Evolutionary conservation across 2,329 filamentous ascomycete species (phyloP).

Genomic region (Fusarium cicatricum): DNA sequence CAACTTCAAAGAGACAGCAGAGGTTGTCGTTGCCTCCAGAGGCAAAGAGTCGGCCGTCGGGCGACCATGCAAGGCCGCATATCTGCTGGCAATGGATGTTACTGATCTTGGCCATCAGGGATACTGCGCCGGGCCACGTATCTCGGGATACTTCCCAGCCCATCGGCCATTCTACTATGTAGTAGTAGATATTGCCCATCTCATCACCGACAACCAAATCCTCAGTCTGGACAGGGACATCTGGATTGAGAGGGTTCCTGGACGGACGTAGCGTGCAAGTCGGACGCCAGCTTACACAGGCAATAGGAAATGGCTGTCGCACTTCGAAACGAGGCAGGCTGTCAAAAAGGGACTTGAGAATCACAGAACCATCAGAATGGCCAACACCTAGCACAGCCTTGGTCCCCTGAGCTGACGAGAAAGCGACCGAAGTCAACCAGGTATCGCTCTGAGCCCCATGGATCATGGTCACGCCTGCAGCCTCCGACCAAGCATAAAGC

Average conservation of each 20-base stretch:
- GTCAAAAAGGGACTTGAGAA: constrained; percentile 80
- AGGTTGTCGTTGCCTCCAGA: constrained; percentile 93
- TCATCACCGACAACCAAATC: constrained; percentile 90
- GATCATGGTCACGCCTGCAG: constrained; percentile 65
- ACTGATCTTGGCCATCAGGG: constrained; percentile 76
- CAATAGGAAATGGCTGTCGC: constrained; percentile 74
- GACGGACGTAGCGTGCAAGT: constrained; percentile 62
- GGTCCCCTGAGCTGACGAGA: constrained; percentile 80
- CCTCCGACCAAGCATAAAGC: constrained; percentile 91
- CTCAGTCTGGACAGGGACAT: constrained; percentile 71
- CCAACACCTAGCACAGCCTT: constrained; percentile 87
- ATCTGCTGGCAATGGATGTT: constrained; percentile 85
- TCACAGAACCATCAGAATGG: constrained; percentile 77
- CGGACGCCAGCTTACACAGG: constrained; percentile 85
- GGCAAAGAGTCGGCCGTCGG: constrained; percentile 78
- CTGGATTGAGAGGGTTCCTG: constrained; percentile 56
- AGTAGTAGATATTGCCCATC: constrained; percentile 83
- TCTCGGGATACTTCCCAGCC: constrained; percentile 68
- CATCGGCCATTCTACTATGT: constrained; percentile 85
- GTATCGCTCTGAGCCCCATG: constrained; percentile 41
- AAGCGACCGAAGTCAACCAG: constrained; percentile 87
- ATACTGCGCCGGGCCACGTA: constrained; percentile 81
- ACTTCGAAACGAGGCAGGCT: constrained; percentile 76
- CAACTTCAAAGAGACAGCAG: constrained; percentile 81
- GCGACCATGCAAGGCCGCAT: constrained; percentile 90